These are phyloP conservation scores for Apiospora rasikravindrae DNA, from an alignment of 2,329 filamentous ascomycete species.

Conservation along the genomic window DNA sequence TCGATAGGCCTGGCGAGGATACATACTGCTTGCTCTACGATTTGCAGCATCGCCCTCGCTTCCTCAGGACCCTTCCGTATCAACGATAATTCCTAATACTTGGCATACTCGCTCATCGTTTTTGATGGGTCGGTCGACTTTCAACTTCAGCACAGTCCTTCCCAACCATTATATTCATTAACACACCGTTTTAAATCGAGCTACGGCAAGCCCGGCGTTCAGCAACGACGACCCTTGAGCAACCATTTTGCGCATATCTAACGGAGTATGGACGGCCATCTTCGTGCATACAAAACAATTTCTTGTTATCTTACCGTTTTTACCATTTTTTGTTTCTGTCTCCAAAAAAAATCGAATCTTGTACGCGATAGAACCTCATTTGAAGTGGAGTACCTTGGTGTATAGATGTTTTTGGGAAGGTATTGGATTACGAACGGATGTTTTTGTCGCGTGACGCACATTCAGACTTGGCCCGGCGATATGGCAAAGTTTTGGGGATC, in stretches of 20 bases:
- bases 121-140: conserved; percentile 24
- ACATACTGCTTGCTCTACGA: neutral
- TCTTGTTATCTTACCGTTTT: neutral
- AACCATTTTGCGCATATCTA: conserved; percentile 10
- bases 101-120: conserved; percentile 23
- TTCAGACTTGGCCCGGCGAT: conserved; percentile 18
- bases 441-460: neutral
- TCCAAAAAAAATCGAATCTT: conserved; percentile 8
- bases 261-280: neutral
- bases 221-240: conserved; percentile 23
- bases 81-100: conserved; percentile 36
- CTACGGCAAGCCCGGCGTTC: conserved; percentile 34
- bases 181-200: conserved; percentile 18
- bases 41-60: neutral
- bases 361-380: conserved; percentile 21
- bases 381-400: conserved; percentile 20
- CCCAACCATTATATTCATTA: neutral
- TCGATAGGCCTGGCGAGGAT: neutral
- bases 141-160: conserved; percentile 26
- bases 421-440: conserved; percentile 19
- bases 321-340: conserved; percentile 8
- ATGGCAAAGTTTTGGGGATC: conserved; percentile 29
- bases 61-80: conserved; percentile 20
- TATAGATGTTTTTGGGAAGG: conserved; percentile 23
- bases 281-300: neutral